These are phyloP conservation scores for Penicillium sp. DNA, from an alignment of 2,329 filamentous ascomycete genomes.

Conservation along the genomic window DNA sequence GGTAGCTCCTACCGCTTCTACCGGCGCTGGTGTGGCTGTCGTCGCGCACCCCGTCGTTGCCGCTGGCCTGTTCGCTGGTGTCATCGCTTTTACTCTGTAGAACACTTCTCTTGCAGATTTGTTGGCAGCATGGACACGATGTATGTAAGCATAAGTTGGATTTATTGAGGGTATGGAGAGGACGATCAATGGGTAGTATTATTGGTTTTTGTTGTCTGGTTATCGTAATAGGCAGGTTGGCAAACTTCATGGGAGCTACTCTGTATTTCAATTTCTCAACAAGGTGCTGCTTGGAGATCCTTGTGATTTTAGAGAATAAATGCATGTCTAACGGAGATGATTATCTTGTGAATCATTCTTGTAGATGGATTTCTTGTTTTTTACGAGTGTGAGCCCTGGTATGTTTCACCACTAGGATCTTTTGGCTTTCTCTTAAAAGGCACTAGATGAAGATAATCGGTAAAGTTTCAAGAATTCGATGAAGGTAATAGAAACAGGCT, in stretches of 20 bases:
- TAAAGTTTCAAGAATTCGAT: not conserved
- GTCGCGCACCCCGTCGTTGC: constrained; percentile 11
- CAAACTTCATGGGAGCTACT: not conserved
- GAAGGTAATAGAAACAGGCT: not conserved
- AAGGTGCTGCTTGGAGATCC: not conserved
- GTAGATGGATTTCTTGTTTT: not conserved
- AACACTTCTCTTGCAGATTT: not conserved
- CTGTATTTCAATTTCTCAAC: not conserved
- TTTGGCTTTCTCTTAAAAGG: no score
- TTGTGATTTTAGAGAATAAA: not conserved
- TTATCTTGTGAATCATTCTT: not conserved
- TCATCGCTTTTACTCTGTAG: constrained; percentile 19
- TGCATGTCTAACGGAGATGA: not conserved
- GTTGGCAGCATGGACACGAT: not conserved
- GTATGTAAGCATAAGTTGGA: not conserved
- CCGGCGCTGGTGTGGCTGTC: constrained; percentile 15
- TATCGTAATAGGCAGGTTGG: not conserved
- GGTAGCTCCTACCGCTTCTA: constrained; percentile 7
- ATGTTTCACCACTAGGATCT: no score
- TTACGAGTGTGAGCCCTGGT: no score
- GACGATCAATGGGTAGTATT: not conserved
- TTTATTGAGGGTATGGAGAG: not conserved
- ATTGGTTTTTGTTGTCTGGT: not conserved
- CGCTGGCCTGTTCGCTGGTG: constrained; percentile 21
- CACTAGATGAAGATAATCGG: no score